Conservation (phyloP, 352 stramenopile genomes). For the Pythium volutum region DNA sequence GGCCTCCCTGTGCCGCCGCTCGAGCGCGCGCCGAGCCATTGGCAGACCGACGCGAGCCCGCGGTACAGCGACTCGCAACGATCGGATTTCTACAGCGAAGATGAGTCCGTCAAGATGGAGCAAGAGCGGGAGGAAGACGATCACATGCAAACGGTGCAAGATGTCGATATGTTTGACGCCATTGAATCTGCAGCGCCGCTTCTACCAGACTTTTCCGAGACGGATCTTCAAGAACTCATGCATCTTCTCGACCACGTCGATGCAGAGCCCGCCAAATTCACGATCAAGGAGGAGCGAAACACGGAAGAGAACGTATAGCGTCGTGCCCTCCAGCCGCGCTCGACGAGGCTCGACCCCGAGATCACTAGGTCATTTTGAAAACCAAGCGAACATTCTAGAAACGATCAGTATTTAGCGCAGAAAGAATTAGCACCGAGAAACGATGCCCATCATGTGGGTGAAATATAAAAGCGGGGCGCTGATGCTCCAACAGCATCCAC, state of each 20-base stretch:
- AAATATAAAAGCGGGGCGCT: neutral
- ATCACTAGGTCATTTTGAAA: neutral
- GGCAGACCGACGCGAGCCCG: conserved; percentile 1
- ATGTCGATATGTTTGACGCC: conserved; percentile 11
- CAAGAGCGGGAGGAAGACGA: conserved; percentile 7
- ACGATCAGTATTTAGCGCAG: neutral
- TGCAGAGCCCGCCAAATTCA: neutral
- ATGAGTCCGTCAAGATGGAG: neutral
- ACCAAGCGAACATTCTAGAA: neutral
- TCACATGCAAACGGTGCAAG: neutral
- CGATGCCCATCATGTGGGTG: neutral
- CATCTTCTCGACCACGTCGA: conserved; percentile 12
- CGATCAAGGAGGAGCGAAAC: conserved; percentile 13
- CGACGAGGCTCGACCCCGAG: neutral
- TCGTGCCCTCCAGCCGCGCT: too few species aligned
- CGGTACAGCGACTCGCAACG: neutral
- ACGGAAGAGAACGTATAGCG: neutral
- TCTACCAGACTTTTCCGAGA: conserved; percentile 12
- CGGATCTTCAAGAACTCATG: conserved; percentile 20
- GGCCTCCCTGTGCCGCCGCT: conserved; percentile 14
- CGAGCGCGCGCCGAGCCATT: conserved; percentile 12
- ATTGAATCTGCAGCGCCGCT: conserved; percentile 1
- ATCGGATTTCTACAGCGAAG: neutral
- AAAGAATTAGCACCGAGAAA: neutral
- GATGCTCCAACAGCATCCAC: neutral